Percentiles rank a stretch among this genome's conserved stretches.
phyloP scores from a whole-genome alignment of 257 asterid genomes.

The Sherardia arvensis region DNA sequence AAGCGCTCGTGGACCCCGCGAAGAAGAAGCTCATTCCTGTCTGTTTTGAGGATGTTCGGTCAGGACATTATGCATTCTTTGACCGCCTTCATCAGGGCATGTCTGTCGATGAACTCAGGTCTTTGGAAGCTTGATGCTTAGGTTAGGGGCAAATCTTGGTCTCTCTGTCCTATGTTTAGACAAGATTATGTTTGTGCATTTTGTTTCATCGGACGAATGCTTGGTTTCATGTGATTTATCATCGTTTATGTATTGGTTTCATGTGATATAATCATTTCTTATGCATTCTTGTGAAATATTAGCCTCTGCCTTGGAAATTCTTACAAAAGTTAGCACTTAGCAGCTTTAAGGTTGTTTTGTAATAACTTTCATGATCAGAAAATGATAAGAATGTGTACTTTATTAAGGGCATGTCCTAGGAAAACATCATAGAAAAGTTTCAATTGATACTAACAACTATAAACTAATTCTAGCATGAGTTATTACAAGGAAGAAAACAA shows the following conservation, averaged over 20 bases:
- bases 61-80: not conserved
- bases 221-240: too few relatives aligned
- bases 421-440: not conserved
- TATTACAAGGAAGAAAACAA: not conserved
- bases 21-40: not conserved
- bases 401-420: not conserved
- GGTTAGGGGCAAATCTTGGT: too few relatives aligned
- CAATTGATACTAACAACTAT: not conserved
- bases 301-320: not conserved
- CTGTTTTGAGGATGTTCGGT: not conserved
- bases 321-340: too few relatives aligned
- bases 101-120: not conserved
- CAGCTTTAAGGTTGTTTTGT: not conserved
- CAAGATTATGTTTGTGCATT: not conserved
- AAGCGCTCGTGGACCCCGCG: not conserved
- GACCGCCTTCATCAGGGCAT: not conserved
- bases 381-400: not conserved
- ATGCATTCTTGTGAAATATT: not conserved
- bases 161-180: not conserved
- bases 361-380: too few relatives aligned
- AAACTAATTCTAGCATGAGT: conserved; percentile 3
- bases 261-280: too few relatives aligned
- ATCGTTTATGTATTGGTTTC: not conserved
- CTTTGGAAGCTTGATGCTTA: not conserved
- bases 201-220: too few relatives aligned